Conservation (phyloP, 1,284 basidiomycete species). For the Trametes hirsuta region DNA sequence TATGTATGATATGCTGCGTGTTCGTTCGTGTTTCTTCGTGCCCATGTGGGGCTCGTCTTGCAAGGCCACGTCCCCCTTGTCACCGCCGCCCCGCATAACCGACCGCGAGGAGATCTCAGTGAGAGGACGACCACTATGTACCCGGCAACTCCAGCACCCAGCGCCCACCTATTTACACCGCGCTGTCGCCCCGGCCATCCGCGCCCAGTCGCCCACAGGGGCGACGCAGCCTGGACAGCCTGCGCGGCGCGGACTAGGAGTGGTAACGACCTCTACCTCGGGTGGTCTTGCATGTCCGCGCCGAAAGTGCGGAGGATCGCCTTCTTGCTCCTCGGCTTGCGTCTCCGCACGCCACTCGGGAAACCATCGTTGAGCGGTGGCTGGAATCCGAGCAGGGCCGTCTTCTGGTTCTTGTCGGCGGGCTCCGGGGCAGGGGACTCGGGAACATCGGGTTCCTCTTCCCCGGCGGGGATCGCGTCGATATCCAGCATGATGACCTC, state of each 20-base stretch:
- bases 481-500: constrained; percentile 29
- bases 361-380: constrained; percentile 28
- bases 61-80: background rate
- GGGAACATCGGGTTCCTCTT: constrained; percentile 27
- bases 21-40: background rate
- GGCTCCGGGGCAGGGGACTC: constrained; percentile 11
- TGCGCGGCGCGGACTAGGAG: too few relatives aligned
- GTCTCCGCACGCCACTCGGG: constrained; percentile 24
- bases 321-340: constrained; percentile 32
- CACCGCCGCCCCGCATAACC: background rate
- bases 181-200: background rate
- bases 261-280: too few relatives aligned
- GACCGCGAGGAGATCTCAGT: background rate
- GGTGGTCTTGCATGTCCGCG: constrained; percentile 7
- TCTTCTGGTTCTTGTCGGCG: constrained; percentile 13
- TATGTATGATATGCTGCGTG: background rate
- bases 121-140: constrained; percentile 9
- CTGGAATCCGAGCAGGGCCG: constrained; percentile 24
- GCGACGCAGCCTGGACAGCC: background rate
- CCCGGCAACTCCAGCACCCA: background rate
- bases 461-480: constrained; percentile 17
- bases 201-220: background rate
- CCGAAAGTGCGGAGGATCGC: constrained; percentile 28
- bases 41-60: background rate
- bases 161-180: background rate